Base-by-base conservation (phyloP, 225 moss, liverwort and hornwort genomes). In the Polytrichum formosum region DNA sequence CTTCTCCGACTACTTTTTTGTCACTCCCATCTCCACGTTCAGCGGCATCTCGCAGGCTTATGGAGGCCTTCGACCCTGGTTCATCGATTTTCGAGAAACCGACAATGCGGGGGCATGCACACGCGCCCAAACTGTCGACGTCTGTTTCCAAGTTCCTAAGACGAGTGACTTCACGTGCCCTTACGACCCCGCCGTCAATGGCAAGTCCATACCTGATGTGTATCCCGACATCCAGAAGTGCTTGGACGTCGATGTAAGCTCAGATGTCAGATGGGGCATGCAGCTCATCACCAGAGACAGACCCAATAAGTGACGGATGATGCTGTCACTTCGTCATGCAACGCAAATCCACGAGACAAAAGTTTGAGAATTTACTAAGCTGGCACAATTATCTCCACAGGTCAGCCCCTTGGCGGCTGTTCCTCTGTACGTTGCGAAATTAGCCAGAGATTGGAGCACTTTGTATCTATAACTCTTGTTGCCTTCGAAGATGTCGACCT, bases 21-120 rank as follows among this genome's bases (percentile, higher is more conserved):
- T 90, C 55, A 91, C 95, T 17, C 91, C 91, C 13, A 83, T 83
- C 70, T 95, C 95, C 26, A 95, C 95, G 18, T 95, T 95, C 78
- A 91, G 95, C 55, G 91, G 86, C 19, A 37, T 91, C 37, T 84
- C 93, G 63, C 92, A 92, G 67, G 92, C 77, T 6, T 95, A 95
- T 63, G 95, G 95, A 20, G 82, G 86, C 20, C 65, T 90, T 21
- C 30, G 90, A 20, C 90, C 93, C 30, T 91, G 91, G 83, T 92
- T 86, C 70, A 86, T 95, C 29, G 84, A 90, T 23, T 88, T 84
- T 54, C 83, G 86, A 29, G 72, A 69, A 0, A 73, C 82, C 26
- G 54, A 56, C 9, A 28, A 35, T 6, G 18, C 74, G 28, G 68
- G 74, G 29, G 73, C 82, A 5, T 95, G 94, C 75, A 77, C 89